These are phyloP conservation scores for Rhodotorula toruloides DNA, from an alignment of 768 basidiomycete genomes.

Conservation along the genomic window DNA sequence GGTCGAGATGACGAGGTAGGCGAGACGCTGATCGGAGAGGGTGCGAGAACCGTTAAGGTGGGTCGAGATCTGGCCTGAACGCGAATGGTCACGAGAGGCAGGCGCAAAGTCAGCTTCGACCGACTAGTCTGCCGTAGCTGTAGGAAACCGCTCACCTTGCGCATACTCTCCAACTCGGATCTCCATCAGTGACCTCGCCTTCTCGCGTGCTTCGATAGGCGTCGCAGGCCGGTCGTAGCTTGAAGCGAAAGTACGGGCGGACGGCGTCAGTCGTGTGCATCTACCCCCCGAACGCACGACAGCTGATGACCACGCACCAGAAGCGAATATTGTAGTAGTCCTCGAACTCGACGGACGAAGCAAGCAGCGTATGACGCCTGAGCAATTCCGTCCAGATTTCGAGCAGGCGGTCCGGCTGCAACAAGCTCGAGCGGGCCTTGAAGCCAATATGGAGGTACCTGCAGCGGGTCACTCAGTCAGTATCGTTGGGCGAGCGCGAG, in stretches of 20 bases:
- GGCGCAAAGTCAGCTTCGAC: constrained; percentile 50
- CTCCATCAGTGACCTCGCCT: too few species aligned
- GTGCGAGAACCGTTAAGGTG: constrained; percentile 76
- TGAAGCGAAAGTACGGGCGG: too few species aligned
- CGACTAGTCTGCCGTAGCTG: neutral
- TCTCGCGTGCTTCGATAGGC: too few species aligned
- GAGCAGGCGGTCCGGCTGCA: constrained; percentile 54
- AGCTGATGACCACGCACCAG: constrained; percentile 56
- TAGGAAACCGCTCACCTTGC: neutral
- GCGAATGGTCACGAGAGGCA: constrained; percentile 53
- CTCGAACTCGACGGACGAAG: constrained; percentile 57
- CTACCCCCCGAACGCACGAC: too few species aligned
- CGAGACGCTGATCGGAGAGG: constrained; percentile 62
- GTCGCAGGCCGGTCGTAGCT: too few species aligned
- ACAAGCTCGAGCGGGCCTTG: constrained; percentile 51
- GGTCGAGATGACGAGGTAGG: constrained; percentile 55
- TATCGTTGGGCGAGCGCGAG: neutral
- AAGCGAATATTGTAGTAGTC: constrained; percentile 57
- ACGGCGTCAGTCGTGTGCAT: too few species aligned
- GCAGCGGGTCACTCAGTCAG: neutral
- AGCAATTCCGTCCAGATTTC: constrained; percentile 68
- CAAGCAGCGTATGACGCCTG: constrained; percentile 66
- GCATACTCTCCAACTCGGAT: neutral
- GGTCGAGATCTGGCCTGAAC: constrained; percentile 53
- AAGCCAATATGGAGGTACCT: constrained; percentile 80